A percentile compares a stretch with the other conserved stretches of the same genome.
These are phyloP conservation scores for Tylopilus balloui DNA, from an alignment of 768 basidiomycete genomes.

Conservation along the genomic window DNA sequence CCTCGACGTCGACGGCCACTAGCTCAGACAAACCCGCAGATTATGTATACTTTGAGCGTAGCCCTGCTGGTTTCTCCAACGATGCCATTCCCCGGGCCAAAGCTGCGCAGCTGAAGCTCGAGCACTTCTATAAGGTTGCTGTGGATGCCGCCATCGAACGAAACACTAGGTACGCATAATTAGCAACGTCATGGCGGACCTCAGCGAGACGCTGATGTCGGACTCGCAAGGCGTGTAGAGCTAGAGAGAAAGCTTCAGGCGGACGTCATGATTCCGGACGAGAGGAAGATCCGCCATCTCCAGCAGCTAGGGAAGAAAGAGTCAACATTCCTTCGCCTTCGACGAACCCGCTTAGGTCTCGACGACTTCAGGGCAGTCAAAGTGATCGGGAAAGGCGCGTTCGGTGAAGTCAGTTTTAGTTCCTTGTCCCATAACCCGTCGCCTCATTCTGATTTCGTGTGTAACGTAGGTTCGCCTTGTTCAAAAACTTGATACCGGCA, in stretches of 20 bases:
- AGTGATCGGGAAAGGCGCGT: conserved; percentile 98
- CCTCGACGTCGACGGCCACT: conserved; percentile 20
- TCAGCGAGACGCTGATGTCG: neutral
- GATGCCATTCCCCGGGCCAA: conserved; percentile 81
- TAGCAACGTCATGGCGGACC: neutral
- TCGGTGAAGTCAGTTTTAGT: conserved; percentile 73
- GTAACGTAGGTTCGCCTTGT: conserved; percentile 72
- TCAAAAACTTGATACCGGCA: conserved; percentile 94
- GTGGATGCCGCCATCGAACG: conserved; percentile 94
- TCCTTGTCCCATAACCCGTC: neutral
- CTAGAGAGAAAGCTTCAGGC: conserved; percentile 74
- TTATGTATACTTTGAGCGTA: conserved; percentile 91
- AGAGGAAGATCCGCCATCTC: conserved; percentile 81
- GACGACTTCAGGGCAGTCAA: conserved; percentile 96
- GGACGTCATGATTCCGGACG: conserved; percentile 70
- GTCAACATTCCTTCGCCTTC: conserved; percentile 80
- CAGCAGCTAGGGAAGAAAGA: conserved; percentile 83
- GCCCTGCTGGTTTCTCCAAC: conserved; percentile 69
- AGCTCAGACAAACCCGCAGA: conserved; percentile 48
- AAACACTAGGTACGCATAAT: conserved; percentile 66
- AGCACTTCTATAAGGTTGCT: conserved; percentile 94
- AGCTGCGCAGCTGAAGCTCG: conserved; percentile 89
- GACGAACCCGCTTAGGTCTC: conserved; percentile 84
- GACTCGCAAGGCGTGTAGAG: conserved; percentile 67
- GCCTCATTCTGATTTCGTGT: neutral